A percentile compares a stretch with the other conserved stretches of the same genome.
Conservation (phyloP, 192 early-diverging fungal genomes). For the Entomortierella lignicola region DNA sequence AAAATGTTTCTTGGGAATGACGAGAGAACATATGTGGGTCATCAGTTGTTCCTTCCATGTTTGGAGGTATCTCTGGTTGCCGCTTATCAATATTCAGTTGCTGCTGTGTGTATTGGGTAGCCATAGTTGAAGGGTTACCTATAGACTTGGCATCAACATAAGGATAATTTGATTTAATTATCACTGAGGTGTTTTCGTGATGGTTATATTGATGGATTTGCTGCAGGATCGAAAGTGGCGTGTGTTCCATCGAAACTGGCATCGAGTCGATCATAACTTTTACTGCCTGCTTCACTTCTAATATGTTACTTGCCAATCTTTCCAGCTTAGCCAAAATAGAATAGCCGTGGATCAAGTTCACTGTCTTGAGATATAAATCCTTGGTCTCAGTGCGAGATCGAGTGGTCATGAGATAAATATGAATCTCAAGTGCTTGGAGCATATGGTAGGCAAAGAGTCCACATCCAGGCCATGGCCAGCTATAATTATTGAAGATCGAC, state of each 20-base stretch:
- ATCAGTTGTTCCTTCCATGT: background rate
- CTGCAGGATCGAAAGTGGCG: constrained; percentile 16
- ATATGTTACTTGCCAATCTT: background rate
- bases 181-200: background rate
- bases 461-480: constrained; percentile 49
- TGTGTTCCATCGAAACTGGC: background rate
- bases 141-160: background rate
- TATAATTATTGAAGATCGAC: constrained; percentile 36
- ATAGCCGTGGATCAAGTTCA: constrained; percentile 28
- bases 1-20: background rate
- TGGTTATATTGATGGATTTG: constrained; percentile 27
- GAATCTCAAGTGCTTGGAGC: constrained; percentile 35
- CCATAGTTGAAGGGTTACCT: background rate
- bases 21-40: background rate
- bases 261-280: background rate
- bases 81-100: constrained; percentile 9
- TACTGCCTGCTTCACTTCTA: constrained; percentile 12
- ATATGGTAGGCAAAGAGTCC: constrained; percentile 45
- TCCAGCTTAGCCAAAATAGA: constrained; percentile 14
- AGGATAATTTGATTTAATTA: background rate
- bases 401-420: constrained; percentile 22
- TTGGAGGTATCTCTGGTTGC: background rate
- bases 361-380: constrained; percentile 17
- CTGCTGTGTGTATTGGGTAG: constrained; percentile 9
- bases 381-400: background rate